These are phyloP conservation scores for Phaeosphaeria sp. DNA, from an alignment of 2,329 filamentous ascomycete species.

Conservation along the genomic window DNA sequence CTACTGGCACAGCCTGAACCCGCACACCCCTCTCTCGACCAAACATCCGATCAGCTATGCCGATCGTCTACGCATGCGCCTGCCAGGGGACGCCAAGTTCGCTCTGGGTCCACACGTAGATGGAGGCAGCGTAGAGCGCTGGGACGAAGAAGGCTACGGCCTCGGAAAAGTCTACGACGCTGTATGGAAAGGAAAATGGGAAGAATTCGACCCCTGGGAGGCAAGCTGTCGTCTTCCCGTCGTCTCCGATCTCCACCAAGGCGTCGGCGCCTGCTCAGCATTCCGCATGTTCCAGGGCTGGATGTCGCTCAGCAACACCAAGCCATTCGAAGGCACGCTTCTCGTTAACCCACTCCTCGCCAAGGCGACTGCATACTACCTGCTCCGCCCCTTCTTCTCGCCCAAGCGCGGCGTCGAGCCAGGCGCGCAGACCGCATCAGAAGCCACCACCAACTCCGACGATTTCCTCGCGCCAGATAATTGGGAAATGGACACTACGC, in stretches of 20 bases:
- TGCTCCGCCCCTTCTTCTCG: conserved; percentile 85
- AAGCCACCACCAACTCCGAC: conserved; percentile 37
- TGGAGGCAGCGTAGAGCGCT: conserved; percentile 59
- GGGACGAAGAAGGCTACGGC: conserved; percentile 68
- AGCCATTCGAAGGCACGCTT: conserved; percentile 78
- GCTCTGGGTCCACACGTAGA: conserved; percentile 65
- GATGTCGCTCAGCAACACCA: conserved; percentile 78
- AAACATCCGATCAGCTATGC: conserved; percentile 57
- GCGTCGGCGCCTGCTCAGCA: conserved; percentile 81
- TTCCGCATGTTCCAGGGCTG: conserved; percentile 92
- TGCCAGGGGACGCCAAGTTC: conserved; percentile 60
- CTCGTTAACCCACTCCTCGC: conserved; percentile 80
- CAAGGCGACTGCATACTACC: conserved; percentile 77
- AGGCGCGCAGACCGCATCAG: conserved; percentile 40
- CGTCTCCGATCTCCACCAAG: conserved; percentile 78
- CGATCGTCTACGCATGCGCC: conserved; percentile 60
- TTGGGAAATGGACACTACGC: conserved; percentile 64
- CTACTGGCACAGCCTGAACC: conserved; percentile 57
- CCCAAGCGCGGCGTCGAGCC: conserved; percentile 51
- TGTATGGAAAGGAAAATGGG: conserved; percentile 79
- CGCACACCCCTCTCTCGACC: conserved; percentile 52
- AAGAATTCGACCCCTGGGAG: conserved; percentile 84
- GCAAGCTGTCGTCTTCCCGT: conserved; percentile 71
- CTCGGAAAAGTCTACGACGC: conserved; percentile 71
- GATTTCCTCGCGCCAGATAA: conserved; percentile 62